These are phyloP conservation scores for Russula earlei DNA, from an alignment of 768 basidiomycete genomes.

Conservation along the genomic window DNA sequence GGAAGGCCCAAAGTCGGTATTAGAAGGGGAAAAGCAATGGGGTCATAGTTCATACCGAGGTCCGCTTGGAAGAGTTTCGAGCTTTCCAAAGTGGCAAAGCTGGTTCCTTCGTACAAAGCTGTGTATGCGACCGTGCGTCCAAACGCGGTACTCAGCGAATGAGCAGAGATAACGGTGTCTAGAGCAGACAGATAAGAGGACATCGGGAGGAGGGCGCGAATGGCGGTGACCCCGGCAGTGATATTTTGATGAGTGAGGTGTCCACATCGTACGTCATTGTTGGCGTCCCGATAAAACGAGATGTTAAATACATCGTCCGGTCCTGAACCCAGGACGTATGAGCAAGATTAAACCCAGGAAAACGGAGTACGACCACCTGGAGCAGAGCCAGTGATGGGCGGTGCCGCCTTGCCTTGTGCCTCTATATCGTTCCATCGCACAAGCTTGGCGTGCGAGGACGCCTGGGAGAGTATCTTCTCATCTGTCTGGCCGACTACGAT, in stretches of 20 bases:
- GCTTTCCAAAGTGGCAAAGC: slow-evolving; percentile 57
- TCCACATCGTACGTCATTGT: slow-evolving; percentile 47
- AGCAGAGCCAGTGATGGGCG: slow-evolving; percentile 32
- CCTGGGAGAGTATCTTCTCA: slow-evolving; percentile 35
- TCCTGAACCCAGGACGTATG: slow-evolving; percentile 29
- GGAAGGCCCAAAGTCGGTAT: not conserved
- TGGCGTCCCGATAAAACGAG: slow-evolving; percentile 47
- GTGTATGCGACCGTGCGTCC: slow-evolving; percentile 76
- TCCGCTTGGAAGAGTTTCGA: slow-evolving; percentile 41
- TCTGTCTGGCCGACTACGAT: slow-evolving; percentile 64
- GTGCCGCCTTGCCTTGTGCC: slow-evolving; percentile 47
- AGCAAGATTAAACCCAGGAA: not conserved
- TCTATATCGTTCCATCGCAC: slow-evolving; percentile 64
- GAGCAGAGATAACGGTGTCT: slow-evolving; percentile 71
- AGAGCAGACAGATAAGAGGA: slow-evolving; percentile 55
- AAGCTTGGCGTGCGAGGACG: slow-evolving; percentile 46
- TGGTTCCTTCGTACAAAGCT: slow-evolving; percentile 64
- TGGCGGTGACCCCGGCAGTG: slow-evolving; percentile 81
- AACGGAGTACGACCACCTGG: slow-evolving; percentile 39
- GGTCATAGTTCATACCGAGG: slow-evolving; percentile 30
- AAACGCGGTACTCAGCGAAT: slow-evolving; percentile 64
- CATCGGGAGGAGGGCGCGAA: slow-evolving; percentile 65
- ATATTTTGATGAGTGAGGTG: slow-evolving; percentile 77
- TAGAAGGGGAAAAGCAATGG: not conserved
- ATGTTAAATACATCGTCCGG: slow-evolving; percentile 58